Evolutionary conservation across 371 early-diverging fungal genomes (phyloP), one percentile per base, ranked within the genome.

Genomic region (Mycotypha africana): DNA sequence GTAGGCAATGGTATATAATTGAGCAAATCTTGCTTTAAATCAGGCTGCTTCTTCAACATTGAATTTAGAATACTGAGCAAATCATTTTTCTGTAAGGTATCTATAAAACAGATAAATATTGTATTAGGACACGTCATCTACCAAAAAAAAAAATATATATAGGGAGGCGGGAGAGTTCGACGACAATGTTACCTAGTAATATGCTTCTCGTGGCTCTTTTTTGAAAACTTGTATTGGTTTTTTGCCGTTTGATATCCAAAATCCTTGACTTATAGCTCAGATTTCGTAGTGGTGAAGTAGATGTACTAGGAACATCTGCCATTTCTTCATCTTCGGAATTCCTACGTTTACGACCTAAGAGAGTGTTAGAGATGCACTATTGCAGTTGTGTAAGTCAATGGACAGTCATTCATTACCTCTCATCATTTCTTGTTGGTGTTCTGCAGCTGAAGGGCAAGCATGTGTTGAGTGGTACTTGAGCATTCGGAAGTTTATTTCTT

Each of bases 1-100:
- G 95, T 90, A 20, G 97, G 97, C 38, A 85, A 79, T 25, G 95
- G 95, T 31, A 95, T 78, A 49, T 88, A 76, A 6, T 76, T 60
- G 48, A 86, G 79, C 31, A 93, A 79, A 35, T 86, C 79, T 16
- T 75, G 60, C 38, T 81, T 79, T 17, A 93, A 68, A 14, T 70
- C 59, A 10, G 93, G 89, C 62, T 93, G 82, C 25, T 72, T 62
- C 8, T 76, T 74, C 16, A 92, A 73, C 30, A 97, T 63, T 24
- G 75, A 69, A 34, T 73, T 76, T 45, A 97, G 60, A 28, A 95
- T 72, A 49, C 63, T 49, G 32, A 92, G 67, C 45, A 96, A 67
- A 40, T 86, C 85, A n/a, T 76, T 71, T 56, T 85, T 84, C 36
- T 82, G 79, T 36, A 93, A 62, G 3, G 81, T 69, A 45, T 78